Evolutionary conservation across 192 early-diverging fungal genomes (phyloP), one percentile per base, ranked within the genome.

Genomic region (Diversispora eburnea): DNA sequence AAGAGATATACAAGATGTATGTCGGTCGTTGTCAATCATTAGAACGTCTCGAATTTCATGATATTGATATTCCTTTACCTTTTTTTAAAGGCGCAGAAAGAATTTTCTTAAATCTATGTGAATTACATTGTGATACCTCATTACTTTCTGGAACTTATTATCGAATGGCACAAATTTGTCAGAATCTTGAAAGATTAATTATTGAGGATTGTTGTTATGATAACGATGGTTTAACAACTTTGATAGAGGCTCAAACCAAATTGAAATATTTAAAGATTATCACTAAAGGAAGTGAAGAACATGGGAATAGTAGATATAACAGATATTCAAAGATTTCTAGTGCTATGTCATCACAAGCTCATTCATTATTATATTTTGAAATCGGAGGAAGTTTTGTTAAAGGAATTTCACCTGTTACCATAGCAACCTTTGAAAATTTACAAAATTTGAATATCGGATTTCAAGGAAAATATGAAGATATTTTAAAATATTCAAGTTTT

Each of bases 111-210:
- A 22, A 62, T 62, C 39, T 62, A 15, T 62, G 39, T 41, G 60
- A 62, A 42, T 62, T 62, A 62, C 60, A 39, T 41, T 62, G 60
- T 62, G 39, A 62, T 42, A 62, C 13, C 15, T 15, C 33, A 62
- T 41, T 62, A 41, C 41, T 39, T 5, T 15, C 60, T 41, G 25
- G 25, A 22, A 62, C 39, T 41, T 41, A 41, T 62, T 62, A 62
- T 62, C 60, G 60, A 41, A 62, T 62, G 60, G 60, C 60, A 19
- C 60, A 62, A 62, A 62, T 62, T 62, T 62, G 60, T 43, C 25
- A 39, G 60, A 62, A 62, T 43, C 25, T 62, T 62, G 60, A 62
- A 42, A 17, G 25, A 43, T 62, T 62, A 41, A 41, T 62, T 62
- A 41, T 62, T 22, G 60, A 39, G 15, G 25, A 62, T 17, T 62